phyloP scores from a whole-genome alignment of 176 grass and related monocot species.

The Microstegium vimineum region DNA sequence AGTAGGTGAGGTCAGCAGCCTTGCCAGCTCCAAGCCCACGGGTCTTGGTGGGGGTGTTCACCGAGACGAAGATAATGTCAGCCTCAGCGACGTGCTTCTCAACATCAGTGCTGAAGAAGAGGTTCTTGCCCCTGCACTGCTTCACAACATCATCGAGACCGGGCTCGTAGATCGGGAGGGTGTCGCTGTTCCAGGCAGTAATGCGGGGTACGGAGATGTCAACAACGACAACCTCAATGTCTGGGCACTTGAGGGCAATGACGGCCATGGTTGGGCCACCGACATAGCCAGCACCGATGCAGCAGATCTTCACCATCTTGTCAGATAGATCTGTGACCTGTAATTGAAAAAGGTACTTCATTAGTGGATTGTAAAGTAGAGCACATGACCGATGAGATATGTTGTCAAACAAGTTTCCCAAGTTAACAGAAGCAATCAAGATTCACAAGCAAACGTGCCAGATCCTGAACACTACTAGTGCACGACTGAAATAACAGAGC shows the following conservation, averaged over 20 bases:
- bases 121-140: constrained; percentile 73
- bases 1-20: constrained; percentile 90
- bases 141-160: constrained; percentile 85
- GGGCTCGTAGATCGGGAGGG: constrained; percentile 81
- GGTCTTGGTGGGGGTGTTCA: constrained; percentile 92
- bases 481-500: neutral
- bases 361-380: neutral
- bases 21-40: constrained; percentile 91
- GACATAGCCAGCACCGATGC: constrained; percentile 90
- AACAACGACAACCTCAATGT: constrained; percentile 64
- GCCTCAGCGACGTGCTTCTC: constrained; percentile 80
- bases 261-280: constrained; percentile 92
- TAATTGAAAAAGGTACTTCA: neutral
- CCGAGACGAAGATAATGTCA: constrained; percentile 86
- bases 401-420: neutral
- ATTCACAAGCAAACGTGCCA: neutral
- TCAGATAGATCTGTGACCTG: constrained; percentile 19
- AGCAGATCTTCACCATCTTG: constrained; percentile 97
- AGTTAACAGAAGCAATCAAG: neutral
- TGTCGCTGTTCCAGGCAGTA: constrained; percentile 89
- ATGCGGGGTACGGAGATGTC: constrained; percentile 76
- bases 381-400: neutral
- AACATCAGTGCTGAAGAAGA: constrained; percentile 85
- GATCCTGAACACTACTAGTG: constrained; percentile 18
- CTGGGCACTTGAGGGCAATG: constrained; percentile 81